phyloP scores from a whole-genome alignment of 257 asterid genomes.

The Lantana camara region DNA sequence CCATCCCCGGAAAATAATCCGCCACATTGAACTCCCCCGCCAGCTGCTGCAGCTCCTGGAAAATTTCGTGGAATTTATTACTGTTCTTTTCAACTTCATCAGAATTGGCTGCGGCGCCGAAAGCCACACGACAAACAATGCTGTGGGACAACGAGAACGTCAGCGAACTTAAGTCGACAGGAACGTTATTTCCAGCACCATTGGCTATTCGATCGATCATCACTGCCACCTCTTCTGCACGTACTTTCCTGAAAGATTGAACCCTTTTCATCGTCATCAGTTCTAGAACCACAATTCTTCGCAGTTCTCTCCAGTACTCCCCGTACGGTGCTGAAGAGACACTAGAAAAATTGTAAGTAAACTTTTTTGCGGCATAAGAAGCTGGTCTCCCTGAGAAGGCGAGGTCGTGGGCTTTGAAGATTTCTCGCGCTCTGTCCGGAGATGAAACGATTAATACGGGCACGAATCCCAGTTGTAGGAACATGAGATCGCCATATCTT shows the following conservation, averaged over 20 bases:
- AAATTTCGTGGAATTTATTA: conserved; percentile 23
- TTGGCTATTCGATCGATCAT: conserved; percentile 25
- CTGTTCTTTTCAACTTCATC: background rate
- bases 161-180: conserved; percentile 31
- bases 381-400: conserved; percentile 34
- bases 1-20: conserved; percentile 45
- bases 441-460: conserved; percentile 40
- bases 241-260: conserved; percentile 31
- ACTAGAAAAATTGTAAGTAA: conserved; percentile 15
- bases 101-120: too few species aligned
- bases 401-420: conserved; percentile 39
- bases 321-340: conserved; percentile 36
- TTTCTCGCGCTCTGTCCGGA: conserved; percentile 31
- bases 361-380: background rate
- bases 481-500: conserved; percentile 43
- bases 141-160: conserved; percentile 34
- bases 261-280: conserved; percentile 39
- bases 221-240: conserved; percentile 34
- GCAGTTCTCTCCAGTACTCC: conserved; percentile 36
- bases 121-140: conserved; percentile 46
- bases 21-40: conserved; percentile 34
- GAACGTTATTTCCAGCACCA: background rate
- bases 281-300: conserved; percentile 35
- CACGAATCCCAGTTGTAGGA: conserved; percentile 37
- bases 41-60: conserved; percentile 29